Evolutionary conservation across 2,329 filamentous ascomycete genomes (phyloP), one percentile per base, ranked within the genome.

Genomic region (Bipolaris victoriae): DNA sequence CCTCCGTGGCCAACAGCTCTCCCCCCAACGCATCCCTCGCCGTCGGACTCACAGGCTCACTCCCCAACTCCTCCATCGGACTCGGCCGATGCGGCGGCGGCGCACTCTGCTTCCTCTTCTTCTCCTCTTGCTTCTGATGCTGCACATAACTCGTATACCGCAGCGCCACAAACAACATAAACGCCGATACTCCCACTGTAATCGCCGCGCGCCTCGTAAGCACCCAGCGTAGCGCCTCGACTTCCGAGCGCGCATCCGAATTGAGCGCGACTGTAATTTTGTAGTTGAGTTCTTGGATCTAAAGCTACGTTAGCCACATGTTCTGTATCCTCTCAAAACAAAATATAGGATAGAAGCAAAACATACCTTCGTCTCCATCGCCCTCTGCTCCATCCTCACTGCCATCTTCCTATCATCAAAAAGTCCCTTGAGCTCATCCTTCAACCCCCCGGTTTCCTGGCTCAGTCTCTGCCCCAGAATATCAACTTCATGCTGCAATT

Each of bases 361-460:
- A 15, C 53, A 18, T 79, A 92, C 89, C 67, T 88, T 88, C 49
- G 90, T 90, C 72, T 98, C 94, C 71, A 91, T 89, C 6, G 84
- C 83, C 72, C 92, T 88, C 77, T 97, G 92, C 75, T 97, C 91
- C 76, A 94, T 90, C 52, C 92, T 83, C 1, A 96, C 92, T 2
- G 87, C 86, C 90, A 98, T 96, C 75, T 94, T 95, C 41, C 96
- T 87, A 74, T 99, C 94, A 71, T 98, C 94, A 75, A 98, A 97
- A 84, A 97, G 90, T 55, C 92, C 94, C 74, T 93, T 92, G n/a
- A 98, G 84, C 53, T 93, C 91, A 72, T 99, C 94, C 68, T 91
- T 95, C 57, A 98, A 80, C 33, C 86, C 89, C 53, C 88, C 79
- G 24, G 93, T 82, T 73, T 98, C 93, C 76, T 97, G 93, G 33